Conservation (phyloP, 345 rosid genomes). For the Eucalyptus camaldulensis region DNA sequence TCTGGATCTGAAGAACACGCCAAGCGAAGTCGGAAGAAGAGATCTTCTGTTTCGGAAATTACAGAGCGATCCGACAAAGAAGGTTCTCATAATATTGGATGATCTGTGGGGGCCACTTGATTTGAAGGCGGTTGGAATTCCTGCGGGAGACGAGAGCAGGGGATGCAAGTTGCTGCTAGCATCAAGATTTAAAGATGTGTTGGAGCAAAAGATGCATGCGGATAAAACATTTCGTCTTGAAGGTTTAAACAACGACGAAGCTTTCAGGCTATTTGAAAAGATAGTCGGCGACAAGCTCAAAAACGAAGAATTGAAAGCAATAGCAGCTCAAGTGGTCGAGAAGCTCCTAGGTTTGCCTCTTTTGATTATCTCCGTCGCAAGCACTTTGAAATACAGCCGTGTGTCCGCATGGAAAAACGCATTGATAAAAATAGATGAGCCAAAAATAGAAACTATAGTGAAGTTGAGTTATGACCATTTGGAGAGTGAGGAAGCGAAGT, state of each 20-base stretch:
- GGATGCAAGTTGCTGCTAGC: background rate
- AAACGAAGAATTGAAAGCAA: background rate
- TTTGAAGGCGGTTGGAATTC: background rate
- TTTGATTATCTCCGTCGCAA: too few species aligned
- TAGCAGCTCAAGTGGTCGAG: too few species aligned
- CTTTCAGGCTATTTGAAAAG: background rate
- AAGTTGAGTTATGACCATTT: too few species aligned
- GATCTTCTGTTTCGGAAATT: background rate
- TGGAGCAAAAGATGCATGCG: background rate
- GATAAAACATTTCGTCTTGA: background rate
- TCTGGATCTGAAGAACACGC: background rate
- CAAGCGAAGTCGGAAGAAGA: background rate
- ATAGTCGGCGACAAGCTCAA: background rate
- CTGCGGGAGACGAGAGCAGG: background rate
- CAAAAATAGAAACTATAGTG: too few species aligned
- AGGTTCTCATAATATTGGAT: background rate
- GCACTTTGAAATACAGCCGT: accelerated
- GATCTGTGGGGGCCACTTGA: background rate
- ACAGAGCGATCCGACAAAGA: background rate
- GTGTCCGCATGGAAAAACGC: too few species aligned
- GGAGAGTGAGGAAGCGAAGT: too few species aligned
- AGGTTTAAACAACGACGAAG: background rate
- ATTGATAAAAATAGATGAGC: too few species aligned
- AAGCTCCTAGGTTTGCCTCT: too few species aligned
- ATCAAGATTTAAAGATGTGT: background rate